Conservation (phyloP, 179 eudicot genomes). For the Spinacia oleracea region DNA sequence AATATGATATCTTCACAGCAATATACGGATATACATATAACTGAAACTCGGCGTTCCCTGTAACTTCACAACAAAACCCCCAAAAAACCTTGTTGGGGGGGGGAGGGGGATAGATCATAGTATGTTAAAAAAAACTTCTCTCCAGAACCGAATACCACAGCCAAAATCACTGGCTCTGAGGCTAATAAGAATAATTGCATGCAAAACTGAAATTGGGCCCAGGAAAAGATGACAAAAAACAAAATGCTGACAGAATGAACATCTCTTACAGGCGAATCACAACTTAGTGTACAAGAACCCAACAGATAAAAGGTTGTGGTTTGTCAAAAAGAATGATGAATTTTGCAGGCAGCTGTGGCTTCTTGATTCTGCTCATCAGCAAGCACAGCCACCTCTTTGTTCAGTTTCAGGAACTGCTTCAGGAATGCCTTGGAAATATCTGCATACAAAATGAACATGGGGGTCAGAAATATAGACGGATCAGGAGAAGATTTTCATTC, state of each 20-base stretch:
- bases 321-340: conserved; percentile 20
- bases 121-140: too few species aligned
- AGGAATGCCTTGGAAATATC: conserved; percentile 90
- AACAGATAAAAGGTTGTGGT: conserved; percentile 17
- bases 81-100: not conserved
- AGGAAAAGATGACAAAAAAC: conserved; percentile 11
- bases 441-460: conserved; percentile 31
- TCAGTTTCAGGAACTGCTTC: conserved; percentile 73
- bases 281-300: conserved; percentile 22
- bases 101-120: not conserved
- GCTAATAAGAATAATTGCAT: conserved; percentile 3
- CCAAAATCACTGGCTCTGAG: conserved; percentile 1
- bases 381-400: conserved; percentile 84
- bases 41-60: not conserved
- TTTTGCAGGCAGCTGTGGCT: conserved; percentile 7
- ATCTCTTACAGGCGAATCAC: not conserved
- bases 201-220: conserved; percentile 22
- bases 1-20: not conserved
- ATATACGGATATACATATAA: not conserved
- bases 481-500: not conserved
- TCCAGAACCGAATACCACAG: not conserved
- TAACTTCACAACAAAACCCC: conserved; percentile 7
- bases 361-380: conserved; percentile 45
- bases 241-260: conserved; percentile 2
- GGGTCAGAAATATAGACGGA: not conserved